Percentiles rank a stretch among this genome's conserved stretches.
phyloP scores from a whole-genome alignment of 2,329 filamentous ascomycete genomes.

The Stagonosporopsis rhizophila region DNA sequence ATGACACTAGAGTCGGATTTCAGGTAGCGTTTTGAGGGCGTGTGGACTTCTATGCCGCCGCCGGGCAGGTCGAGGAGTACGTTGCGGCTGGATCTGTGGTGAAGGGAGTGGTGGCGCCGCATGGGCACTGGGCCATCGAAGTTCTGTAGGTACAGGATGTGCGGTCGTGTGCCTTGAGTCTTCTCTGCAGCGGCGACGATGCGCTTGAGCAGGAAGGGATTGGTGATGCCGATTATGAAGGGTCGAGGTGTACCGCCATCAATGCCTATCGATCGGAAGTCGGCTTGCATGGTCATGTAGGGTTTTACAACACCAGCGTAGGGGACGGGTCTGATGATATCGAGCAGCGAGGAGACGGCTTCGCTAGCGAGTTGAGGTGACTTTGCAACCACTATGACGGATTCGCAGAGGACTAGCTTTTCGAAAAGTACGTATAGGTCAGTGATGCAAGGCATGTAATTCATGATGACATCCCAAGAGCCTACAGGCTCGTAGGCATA shows the following conservation, averaged over 20 bases:
- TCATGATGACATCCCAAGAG: conserved; percentile 50
- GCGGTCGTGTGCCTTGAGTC: conserved; percentile 43
- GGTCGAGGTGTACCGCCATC: conserved; percentile 49
- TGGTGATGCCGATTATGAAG: conserved; percentile 52
- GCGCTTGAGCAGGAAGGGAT: conserved; percentile 52
- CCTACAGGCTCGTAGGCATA: conserved; percentile 52
- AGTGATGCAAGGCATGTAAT: conserved; percentile 50
- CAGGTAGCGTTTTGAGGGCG: conserved; percentile 47
- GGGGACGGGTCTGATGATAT: conserved; percentile 51
- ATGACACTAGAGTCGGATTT: conserved; percentile 47
- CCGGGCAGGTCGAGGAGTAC: conserved; percentile 50
- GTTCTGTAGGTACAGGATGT: conserved; percentile 50
- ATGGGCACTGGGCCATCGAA: conserved; percentile 46
- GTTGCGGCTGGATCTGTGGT: conserved; percentile 46
- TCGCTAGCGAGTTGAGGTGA: conserved; percentile 53
- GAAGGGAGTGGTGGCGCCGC: conserved; percentile 47
- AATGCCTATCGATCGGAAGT: conserved; percentile 50
- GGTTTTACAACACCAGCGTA: conserved; percentile 51
- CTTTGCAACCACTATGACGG: conserved; percentile 50
- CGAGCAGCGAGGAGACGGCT: conserved; percentile 49
- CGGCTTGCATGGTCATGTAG: conserved; percentile 54
- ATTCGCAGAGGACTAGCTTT: conserved; percentile 51
- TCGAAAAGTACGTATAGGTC: conserved; percentile 52
- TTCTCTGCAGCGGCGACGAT: conserved; percentile 45
- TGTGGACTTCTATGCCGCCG: conserved; percentile 48